Evolutionary conservation across 73 alveolate genomes (phyloP).

Genomic region (Urostyla sp.): DNA sequence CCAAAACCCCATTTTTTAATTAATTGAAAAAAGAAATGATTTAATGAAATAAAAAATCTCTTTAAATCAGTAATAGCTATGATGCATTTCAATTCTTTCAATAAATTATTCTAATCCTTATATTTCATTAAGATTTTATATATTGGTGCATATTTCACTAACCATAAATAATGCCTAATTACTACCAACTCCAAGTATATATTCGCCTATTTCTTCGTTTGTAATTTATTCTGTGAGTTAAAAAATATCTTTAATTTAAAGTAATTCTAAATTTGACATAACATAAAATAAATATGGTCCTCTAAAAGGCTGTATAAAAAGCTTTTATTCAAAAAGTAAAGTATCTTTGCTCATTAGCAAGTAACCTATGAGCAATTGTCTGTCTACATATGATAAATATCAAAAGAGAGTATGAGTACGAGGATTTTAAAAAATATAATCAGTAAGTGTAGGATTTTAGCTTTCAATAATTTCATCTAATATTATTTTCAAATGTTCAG

Average conservation of each 20-base stretch:
- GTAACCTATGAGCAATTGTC: slow-evolving; percentile 23
- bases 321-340: neutral
- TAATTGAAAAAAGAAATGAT: no score
- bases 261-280: slow-evolving; percentile 17
- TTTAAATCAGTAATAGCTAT: no score
- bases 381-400: slow-evolving; percentile 21
- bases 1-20: no score
- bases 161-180: slow-evolving; percentile 37
- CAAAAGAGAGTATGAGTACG: slow-evolving; percentile 12
- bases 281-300: slow-evolving; percentile 39
- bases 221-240: neutral
- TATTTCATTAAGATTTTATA: no score
- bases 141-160: slow-evolving; percentile 20
- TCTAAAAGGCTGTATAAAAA: neutral
- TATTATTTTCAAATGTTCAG: slow-evolving; percentile 14
- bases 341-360: slow-evolving; percentile 22
- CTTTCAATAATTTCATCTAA: slow-evolving; percentile 37
- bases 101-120: no score
- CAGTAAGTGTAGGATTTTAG: slow-evolving; percentile 39
- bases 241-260: neutral
- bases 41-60: no score
- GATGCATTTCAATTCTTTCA: slow-evolving; percentile 6
- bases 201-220: slow-evolving; percentile 33
- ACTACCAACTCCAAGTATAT: slow-evolving; percentile 49
- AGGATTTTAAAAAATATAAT: neutral